Evolutionary conservation across 225 moss, liverwort and hornwort species (phyloP).

Genomic region (Takakia lepidozioides): DNA sequence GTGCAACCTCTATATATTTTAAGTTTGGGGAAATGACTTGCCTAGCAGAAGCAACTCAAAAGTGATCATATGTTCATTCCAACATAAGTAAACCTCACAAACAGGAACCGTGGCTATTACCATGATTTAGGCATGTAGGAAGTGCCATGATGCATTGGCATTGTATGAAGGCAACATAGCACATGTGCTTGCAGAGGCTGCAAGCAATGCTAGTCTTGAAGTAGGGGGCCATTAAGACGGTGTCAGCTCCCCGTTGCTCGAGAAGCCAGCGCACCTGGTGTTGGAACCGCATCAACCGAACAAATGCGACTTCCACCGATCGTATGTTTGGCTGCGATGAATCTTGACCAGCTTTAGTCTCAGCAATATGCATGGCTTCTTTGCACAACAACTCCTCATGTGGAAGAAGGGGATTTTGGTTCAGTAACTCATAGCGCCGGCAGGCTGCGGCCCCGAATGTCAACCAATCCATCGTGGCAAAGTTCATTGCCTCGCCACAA

Average conservation of each 20-base stretch:
- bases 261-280: conserved; percentile 40
- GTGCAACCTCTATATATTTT: too few relatives aligned
- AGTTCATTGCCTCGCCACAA: conserved; percentile 43
- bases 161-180: conserved; percentile 33
- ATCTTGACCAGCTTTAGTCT: neutral
- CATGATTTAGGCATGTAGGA: conserved; percentile 38
- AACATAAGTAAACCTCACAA: neutral
- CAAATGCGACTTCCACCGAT: conserved; percentile 31
- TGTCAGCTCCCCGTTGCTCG: conserved; percentile 18
- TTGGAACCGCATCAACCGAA: conserved; percentile 33
- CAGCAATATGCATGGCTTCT: conserved; percentile 29
- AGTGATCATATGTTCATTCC: too few relatives aligned
- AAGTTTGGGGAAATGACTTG: too few relatives aligned
- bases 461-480: conserved; percentile 40
- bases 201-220: conserved; percentile 33
- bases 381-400: conserved; percentile 37
- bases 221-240: conserved; percentile 20
- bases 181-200: conserved; percentile 35
- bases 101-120: neutral
- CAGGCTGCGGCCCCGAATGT: conserved; percentile 36
- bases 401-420: conserved; percentile 23
- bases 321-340: conserved; percentile 14
- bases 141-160: conserved; percentile 17
- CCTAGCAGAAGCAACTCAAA: too few relatives aligned
- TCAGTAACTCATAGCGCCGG: conserved; percentile 25